phyloP scores from a whole-genome alignment of 2,329 filamentous ascomycete species.

The Berkeleyomyces rouxiae region DNA sequence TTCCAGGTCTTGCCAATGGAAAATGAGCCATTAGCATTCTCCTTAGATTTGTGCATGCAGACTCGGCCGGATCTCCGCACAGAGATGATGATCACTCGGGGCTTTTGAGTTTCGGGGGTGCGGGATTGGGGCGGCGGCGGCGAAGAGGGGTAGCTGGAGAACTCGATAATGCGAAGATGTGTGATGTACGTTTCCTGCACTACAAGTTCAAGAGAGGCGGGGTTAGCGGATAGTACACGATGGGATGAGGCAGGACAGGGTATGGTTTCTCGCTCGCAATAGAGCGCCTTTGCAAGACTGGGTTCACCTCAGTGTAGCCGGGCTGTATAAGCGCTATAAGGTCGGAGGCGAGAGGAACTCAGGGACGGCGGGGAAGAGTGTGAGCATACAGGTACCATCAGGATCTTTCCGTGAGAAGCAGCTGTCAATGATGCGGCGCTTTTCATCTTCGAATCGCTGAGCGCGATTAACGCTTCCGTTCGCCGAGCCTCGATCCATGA shows the following conservation, averaged over 20 bases:
- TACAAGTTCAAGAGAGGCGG: conserved; percentile 20
- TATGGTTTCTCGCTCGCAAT: not conserved
- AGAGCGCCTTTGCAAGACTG: not conserved
- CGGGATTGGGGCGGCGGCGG: conserved; percentile 69
- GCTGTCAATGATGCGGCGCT: conserved; percentile 81
- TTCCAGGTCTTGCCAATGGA: conserved; percentile 98
- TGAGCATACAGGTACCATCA: conserved; percentile 61
- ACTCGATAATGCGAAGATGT: conserved; percentile 83
- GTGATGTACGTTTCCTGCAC: conserved; percentile 93
- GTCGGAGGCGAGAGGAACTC: not conserved
- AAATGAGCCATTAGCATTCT: conserved; percentile 85
- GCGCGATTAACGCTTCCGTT: conserved; percentile 28
- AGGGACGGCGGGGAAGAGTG: not conserved
- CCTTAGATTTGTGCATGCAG: conserved; percentile 89
- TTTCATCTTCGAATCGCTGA: conserved; percentile 92
- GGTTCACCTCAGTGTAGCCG: not conserved
- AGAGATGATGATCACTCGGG: conserved; percentile 78
- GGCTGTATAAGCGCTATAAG: not conserved
- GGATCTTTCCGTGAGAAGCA: conserved; percentile 84
- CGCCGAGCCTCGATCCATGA: not conserved
- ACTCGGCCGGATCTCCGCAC: conserved; percentile 86
- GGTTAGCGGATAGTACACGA: conserved; percentile 12
- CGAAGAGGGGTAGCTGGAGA: conserved; percentile 61
- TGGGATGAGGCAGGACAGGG: conserved; percentile 7
- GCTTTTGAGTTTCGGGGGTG: conserved; percentile 60